Evolutionary conservation across 768 basidiomycete species (phyloP).

Genomic region (Leucogyrophana mollusca): DNA sequence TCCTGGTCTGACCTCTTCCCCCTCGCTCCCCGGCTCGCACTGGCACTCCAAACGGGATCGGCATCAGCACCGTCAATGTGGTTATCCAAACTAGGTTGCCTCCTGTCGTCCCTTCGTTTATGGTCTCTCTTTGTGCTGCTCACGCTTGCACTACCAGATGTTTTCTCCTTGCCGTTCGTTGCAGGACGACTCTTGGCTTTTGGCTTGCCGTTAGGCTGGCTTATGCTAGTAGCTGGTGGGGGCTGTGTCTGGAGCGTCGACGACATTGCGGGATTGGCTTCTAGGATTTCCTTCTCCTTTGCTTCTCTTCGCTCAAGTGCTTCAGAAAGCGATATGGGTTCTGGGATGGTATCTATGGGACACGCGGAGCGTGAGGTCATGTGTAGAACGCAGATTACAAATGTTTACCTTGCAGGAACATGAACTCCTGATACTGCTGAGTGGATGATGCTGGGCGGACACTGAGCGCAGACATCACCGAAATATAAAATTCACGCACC

Average conservation of each 20-base stretch:
- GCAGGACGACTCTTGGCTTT: conserved; percentile 36
- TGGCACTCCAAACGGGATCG: conserved; percentile 30
- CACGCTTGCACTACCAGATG: conserved; percentile 25
- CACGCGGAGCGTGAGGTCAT: not conserved
- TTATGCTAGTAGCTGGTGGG: conserved; percentile 16
- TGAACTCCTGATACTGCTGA: conserved; percentile 64
- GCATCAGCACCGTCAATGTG: conserved; percentile 13
- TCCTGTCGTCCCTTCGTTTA: conserved; percentile 12
- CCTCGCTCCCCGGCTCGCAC: conserved; percentile 28
- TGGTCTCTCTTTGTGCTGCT: conserved; percentile 23
- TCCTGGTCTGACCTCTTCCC: conserved; percentile 24
- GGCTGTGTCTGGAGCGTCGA: conserved; percentile 25
- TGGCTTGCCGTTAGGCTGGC: conserved; percentile 30
- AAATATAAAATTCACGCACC: conserved; percentile 43
- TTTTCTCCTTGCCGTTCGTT: conserved; percentile 30
- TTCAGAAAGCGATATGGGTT: conserved; percentile 54
- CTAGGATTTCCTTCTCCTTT: conserved; percentile 54
- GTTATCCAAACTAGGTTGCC: conserved; percentile 14
- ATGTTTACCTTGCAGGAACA: conserved; percentile 62
- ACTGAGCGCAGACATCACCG: conserved; percentile 6
- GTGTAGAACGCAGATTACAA: not conserved
- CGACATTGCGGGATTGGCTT: conserved; percentile 56
- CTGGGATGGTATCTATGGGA: conserved; percentile 62
- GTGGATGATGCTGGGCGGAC: conserved; percentile 50
- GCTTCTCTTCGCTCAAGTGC: conserved; percentile 56